Evolutionary conservation across 1,284 basidiomycete genomes (phyloP).

Genomic region (Ustilago cynodontis): DNA sequence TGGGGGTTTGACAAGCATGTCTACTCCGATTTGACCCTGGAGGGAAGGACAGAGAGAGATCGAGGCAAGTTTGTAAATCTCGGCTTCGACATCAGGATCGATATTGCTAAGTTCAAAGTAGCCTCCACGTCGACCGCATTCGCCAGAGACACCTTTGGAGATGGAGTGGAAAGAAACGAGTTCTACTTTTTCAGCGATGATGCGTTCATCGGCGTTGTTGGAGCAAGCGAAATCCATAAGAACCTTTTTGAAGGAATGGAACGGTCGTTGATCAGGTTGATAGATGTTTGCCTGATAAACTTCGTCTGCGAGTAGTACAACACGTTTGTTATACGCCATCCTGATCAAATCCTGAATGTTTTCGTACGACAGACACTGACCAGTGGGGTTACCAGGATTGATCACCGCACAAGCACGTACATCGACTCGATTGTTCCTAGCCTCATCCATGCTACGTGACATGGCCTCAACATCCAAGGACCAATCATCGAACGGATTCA

Average conservation of each 20-base stretch:
- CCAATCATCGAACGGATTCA: conserved; percentile 87
- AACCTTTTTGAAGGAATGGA: conserved; percentile 68
- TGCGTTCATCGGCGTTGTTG: conserved; percentile 42
- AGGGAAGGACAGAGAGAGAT: conserved; percentile 66
- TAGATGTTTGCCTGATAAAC: conserved; percentile 69
- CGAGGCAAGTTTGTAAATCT: conserved; percentile 67
- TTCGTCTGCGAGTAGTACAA: conserved; percentile 68
- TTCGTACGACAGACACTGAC: conserved; percentile 58
- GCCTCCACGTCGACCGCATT: conserved; percentile 67
- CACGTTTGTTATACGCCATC: conserved; percentile 61
- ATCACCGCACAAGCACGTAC: conserved; percentile 67
- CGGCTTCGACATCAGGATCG: conserved; percentile 60
- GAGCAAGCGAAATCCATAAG: conserved; percentile 59
- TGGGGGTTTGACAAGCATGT: conserved; percentile 67
- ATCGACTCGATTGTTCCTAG: conserved; percentile 75
- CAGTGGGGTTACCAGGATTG: conserved; percentile 69
- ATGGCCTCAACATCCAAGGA: conserved; percentile 82
- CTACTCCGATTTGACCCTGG: conserved; percentile 68
- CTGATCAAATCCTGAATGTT: conserved; percentile 64
- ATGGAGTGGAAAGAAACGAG: conserved; percentile 68
- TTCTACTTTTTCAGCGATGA: conserved; percentile 61
- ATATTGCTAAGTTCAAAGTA: conserved; percentile 69
- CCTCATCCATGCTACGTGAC: conserved; percentile 78
- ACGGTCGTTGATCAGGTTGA: conserved; percentile 61
- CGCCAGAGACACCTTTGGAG: conserved; percentile 67